Conservation (phyloP, 805 yeast genomes). For the Metschnikowia peoriensis region DNA sequence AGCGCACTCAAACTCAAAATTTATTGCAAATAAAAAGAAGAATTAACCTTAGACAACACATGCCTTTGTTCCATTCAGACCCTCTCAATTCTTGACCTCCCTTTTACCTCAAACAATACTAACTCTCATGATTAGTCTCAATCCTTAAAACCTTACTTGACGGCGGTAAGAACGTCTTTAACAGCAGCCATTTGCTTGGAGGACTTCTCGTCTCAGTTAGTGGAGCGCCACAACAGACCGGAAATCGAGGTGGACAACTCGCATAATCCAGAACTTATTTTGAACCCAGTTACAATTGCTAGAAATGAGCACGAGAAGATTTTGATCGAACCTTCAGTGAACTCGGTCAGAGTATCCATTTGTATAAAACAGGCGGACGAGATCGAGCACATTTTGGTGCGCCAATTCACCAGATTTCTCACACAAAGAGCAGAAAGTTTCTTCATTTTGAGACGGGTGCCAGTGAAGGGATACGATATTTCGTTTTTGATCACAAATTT, state of each 20-base stretch:
- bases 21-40: no score
- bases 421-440: slow-evolving; percentile 96
- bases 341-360: slow-evolving; percentile 86
- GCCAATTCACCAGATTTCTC: slow-evolving; percentile 88
- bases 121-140: slow-evolving; percentile 62
- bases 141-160: slow-evolving; percentile 91
- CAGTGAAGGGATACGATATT: slow-evolving; percentile 88
- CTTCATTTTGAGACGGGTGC: slow-evolving; percentile 85
- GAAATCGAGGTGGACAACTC: slow-evolving; percentile 83
- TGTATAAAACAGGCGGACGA: slow-evolving; percentile 97
- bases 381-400: slow-evolving; percentile 90
- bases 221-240: slow-evolving; percentile 96
- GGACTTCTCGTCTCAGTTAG: slow-evolving; percentile 92
- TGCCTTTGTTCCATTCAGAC: no score
- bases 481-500: slow-evolving; percentile 90
- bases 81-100: background rate
- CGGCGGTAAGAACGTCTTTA: slow-evolving; percentile 89
- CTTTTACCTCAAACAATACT: slow-evolving; percentile 6
- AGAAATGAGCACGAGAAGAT: slow-evolving; percentile 93
- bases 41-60: no score
- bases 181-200: slow-evolving; percentile 92
- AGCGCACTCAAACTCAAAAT: no score
- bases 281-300: slow-evolving; percentile 86
- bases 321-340: slow-evolving; percentile 89
- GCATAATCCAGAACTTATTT: slow-evolving; percentile 72